These are phyloP conservation scores for Didymella sp. DNA, from an alignment of 2,329 filamentous ascomycete genomes.

Conservation along the genomic window DNA sequence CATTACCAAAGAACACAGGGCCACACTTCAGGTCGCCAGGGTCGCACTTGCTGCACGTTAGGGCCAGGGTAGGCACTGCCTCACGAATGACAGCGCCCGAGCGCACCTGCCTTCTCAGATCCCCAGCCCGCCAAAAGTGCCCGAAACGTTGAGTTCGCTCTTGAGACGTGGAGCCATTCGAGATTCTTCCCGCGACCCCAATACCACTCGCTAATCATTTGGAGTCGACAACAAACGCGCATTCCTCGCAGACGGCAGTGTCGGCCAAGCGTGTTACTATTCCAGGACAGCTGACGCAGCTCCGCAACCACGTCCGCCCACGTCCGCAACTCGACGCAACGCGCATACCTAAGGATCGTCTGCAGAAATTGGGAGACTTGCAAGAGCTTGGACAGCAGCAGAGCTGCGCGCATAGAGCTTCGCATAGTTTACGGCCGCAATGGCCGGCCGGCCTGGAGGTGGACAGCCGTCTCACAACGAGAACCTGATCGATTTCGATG, in stretches of 20 bases:
- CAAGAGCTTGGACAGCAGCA: constrained; percentile 36
- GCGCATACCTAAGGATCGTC: background rate
- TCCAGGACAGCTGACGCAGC: constrained; percentile 28
- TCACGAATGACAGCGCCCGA: constrained; percentile 23
- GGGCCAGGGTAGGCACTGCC: constrained; percentile 24
- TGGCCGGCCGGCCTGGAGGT: constrained; percentile 63
- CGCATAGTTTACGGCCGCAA: constrained; percentile 43
- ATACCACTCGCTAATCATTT: background rate
- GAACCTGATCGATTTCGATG: constrained; percentile 76
- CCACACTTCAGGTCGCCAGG: constrained; percentile 9
- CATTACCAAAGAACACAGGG: background rate
- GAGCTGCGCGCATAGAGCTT: constrained; percentile 34
- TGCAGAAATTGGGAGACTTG: constrained; percentile 16
- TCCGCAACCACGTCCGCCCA: constrained; percentile 25
- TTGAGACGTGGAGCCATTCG: constrained; percentile 15
- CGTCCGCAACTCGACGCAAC: constrained; percentile 17
- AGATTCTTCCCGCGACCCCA: background rate
- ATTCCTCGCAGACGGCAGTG: constrained; percentile 16
- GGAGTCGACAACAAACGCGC: constrained; percentile 12
- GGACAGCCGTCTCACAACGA: constrained; percentile 56
- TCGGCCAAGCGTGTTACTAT: constrained; percentile 18
- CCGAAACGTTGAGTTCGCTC: constrained; percentile 17
- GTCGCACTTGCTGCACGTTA: constrained; percentile 17
- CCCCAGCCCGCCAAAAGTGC: constrained; percentile 21
- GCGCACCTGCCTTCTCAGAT: constrained; percentile 16